Evolutionary conservation across 1,139 yeast genomes (phyloP).

Genomic region (Suhomyces bokatorum): DNA sequence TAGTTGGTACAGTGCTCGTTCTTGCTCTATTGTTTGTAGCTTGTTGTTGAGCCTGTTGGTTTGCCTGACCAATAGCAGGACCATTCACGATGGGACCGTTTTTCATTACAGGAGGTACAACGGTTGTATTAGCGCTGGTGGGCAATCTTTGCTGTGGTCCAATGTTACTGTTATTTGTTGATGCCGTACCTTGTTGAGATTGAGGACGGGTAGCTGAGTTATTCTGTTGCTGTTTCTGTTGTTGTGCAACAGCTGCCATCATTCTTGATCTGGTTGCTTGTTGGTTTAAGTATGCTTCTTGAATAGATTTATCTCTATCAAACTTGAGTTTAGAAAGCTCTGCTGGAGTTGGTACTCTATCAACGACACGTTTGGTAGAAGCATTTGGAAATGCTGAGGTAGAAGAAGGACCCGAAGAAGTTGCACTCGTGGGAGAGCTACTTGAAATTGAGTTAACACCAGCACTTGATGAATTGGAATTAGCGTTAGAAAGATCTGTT

Average conservation of each 20-base stretch:
- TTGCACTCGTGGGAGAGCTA: slow-evolving; percentile 5
- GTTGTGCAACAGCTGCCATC: slow-evolving; percentile 45
- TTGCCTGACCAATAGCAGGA: not conserved
- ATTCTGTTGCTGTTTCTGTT: slow-evolving; percentile 27
- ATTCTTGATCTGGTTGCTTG: slow-evolving; percentile 42
- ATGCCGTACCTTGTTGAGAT: not conserved
- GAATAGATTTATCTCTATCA: slow-evolving; percentile 83
- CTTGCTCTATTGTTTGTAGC: slow-evolving; percentile 3
- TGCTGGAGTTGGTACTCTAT: slow-evolving; percentile 69
- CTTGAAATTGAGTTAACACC: slow-evolving; percentile 4
- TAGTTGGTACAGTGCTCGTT: not conserved
- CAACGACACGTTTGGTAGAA: slow-evolving; percentile 26
- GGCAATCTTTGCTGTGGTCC: slow-evolving; percentile 14
- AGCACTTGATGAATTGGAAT: slow-evolving; percentile 6
- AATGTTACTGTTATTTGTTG: not conserved
- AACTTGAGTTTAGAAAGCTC: slow-evolving; percentile 78
- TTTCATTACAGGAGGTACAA: not conserved
- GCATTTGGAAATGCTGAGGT: slow-evolving; percentile 3
- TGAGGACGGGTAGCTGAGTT: slow-evolving; percentile 3
- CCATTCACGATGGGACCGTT: not conserved
- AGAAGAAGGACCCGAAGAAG: not conserved
- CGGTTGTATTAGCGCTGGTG: not conserved
- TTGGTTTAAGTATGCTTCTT: slow-evolving; percentile 66
- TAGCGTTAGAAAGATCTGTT: slow-evolving; percentile 41
- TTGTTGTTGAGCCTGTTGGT: not conserved